Evolutionary conservation across 1,139 yeast species (phyloP).

Genomic region (Geotrichum australiense): DNA sequence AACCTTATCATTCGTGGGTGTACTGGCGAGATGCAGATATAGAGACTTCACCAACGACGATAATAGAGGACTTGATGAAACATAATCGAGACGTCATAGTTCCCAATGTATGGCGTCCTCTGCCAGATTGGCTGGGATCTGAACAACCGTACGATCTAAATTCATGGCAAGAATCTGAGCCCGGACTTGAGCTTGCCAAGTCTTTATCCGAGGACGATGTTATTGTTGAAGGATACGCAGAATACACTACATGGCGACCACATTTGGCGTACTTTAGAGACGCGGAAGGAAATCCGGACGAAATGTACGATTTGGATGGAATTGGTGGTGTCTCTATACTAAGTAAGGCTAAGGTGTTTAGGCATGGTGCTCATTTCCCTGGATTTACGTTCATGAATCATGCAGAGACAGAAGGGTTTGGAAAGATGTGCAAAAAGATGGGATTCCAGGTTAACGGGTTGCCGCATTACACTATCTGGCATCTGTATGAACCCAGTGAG

Average conservation of each 20-base stretch:
- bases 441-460: conserved; percentile 74
- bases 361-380: conserved; percentile 79
- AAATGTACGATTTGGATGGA: conserved; percentile 83
- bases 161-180: conserved; percentile 86
- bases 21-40: conserved; percentile 75
- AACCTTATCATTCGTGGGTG: conserved; percentile 67
- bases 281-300: conserved; percentile 78
- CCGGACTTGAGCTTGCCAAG: conserved; percentile 71
- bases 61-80: conserved; percentile 60
- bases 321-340: conserved; percentile 88
- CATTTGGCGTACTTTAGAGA: conserved; percentile 81
- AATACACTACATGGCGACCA: conserved; percentile 89
- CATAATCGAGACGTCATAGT: conserved; percentile 62
- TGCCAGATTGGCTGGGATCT: conserved; percentile 82
- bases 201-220: conserved; percentile 78
- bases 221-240: conserved; percentile 88
- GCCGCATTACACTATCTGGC: conserved; percentile 90
- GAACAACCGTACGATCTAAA: conserved; percentile 89
- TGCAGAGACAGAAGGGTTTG: conserved; percentile 92
- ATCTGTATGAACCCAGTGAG: conserved; percentile 86
- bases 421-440: conserved; percentile 74
- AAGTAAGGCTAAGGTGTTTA: conserved; percentile 69
- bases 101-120: conserved; percentile 89
- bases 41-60: conserved; percentile 52
- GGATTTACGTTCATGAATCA: conserved; percentile 84